Percentiles rank a stretch among this genome's conserved stretches.
Evolutionary conservation across 192 early-diverging fungal genomes (phyloP).

Genomic region (Podila verticillata): DNA sequence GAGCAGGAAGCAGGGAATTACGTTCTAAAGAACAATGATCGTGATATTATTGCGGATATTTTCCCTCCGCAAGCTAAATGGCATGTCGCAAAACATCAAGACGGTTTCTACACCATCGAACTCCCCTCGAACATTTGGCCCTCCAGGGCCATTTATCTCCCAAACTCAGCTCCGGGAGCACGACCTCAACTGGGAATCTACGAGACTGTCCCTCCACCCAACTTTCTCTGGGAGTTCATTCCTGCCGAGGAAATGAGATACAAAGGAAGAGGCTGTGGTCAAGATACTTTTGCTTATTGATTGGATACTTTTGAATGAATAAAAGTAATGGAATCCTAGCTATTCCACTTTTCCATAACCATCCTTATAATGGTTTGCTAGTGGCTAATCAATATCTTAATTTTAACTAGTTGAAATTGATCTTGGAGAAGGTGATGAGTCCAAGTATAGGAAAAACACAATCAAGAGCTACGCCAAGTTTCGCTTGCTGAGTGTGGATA

Average conservation of each 20-base stretch:
- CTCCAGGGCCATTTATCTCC: too few relatives aligned
- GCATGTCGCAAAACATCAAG: not conserved
- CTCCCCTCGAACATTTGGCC: not conserved
- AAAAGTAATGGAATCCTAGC: too few relatives aligned
- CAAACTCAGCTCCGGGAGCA: too few relatives aligned
- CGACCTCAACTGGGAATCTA: too few relatives aligned
- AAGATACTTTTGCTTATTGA: too few relatives aligned
- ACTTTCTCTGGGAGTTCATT: too few relatives aligned
- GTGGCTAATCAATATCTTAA: not conserved
- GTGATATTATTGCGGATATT: not conserved
- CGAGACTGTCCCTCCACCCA: too few relatives aligned
- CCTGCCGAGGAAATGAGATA: too few relatives aligned
- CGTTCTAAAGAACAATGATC: not conserved
- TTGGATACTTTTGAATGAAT: too few relatives aligned
- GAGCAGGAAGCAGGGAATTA: not conserved
- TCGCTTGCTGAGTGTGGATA: conserved; percentile 14
- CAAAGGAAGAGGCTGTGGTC: too few relatives aligned
- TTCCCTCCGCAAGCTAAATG: not conserved
- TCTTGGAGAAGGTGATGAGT: not conserved
- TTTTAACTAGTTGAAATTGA: conserved; percentile 7
- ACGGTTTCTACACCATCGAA: not conserved
- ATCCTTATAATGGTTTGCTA: too few relatives aligned
- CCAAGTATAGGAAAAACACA: conserved; percentile 14
- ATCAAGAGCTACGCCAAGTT: conserved; percentile 30
- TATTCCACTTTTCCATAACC: too few relatives aligned